These are phyloP conservation scores for Tolypocladium nubicola DNA, from an alignment of 2,329 filamentous ascomycete genomes.

Conservation along the genomic window DNA sequence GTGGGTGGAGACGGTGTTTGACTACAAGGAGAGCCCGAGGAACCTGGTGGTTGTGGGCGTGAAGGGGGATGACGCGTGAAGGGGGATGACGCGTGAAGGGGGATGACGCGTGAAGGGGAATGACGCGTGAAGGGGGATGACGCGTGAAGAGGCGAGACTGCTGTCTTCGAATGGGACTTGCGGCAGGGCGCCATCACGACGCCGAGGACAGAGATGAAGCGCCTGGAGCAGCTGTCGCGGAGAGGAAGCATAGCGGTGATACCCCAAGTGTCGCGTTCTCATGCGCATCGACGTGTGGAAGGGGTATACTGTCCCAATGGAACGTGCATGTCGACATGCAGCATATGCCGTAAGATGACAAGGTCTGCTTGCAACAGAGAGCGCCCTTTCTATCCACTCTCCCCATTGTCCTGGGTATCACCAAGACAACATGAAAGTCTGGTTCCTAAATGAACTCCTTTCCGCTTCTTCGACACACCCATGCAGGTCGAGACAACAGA, in stretches of 20 bases:
- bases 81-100: slow-evolving; percentile 64
- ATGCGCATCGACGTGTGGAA: neutral
- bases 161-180: neutral
- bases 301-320: too few relatives aligned
- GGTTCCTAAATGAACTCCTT: too few relatives aligned
- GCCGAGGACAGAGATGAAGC: neutral
- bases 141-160: neutral
- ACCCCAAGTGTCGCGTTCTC: neutral
- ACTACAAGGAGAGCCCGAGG: slow-evolving; percentile 73
- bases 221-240: neutral
- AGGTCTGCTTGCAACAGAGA: too few relatives aligned
- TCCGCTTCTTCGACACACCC: too few relatives aligned
- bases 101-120: slow-evolving; percentile 11
- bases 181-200: neutral
- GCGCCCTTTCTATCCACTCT: too few relatives aligned
- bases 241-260: neutral
- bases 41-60: slow-evolving; percentile 91
- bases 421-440: too few relatives aligned
- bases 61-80: slow-evolving; percentile 41
- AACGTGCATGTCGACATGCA: too few relatives aligned
- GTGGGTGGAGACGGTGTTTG: slow-evolving; percentile 93
- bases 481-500: too few relatives aligned
- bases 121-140: slow-evolving; percentile 61
- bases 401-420: too few relatives aligned
- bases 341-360: too few relatives aligned